Percentiles rank a stretch among this genome's conserved stretches.
Conservation (phyloP, 2,329 filamentous ascomycete genomes). For the Hypoxylon sp. region DNA sequence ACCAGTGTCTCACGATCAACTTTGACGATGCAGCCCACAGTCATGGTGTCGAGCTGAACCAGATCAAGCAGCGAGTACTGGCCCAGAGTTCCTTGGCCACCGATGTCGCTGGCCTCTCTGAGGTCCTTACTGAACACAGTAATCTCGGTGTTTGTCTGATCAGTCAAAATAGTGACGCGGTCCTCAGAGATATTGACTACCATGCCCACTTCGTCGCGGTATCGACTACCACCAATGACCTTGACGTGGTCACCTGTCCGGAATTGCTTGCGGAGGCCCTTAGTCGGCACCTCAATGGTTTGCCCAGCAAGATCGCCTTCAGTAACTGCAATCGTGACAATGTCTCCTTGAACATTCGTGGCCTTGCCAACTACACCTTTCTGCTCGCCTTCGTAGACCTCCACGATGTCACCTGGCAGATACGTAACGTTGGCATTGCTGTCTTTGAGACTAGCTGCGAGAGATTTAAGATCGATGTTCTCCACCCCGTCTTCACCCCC, state of each 20-base stretch:
- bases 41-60: constrained; percentile 92
- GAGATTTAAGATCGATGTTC: constrained; percentile 90
- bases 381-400: constrained; percentile 96
- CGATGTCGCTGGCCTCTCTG: constrained; percentile 91
- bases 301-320: constrained; percentile 87
- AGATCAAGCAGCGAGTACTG: constrained; percentile 94
- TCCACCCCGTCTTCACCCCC: constrained; percentile 93
- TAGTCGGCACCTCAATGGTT: constrained; percentile 91
- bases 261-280: constrained; percentile 93
- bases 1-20: constrained; percentile 94
- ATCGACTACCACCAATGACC: constrained; percentile 95
- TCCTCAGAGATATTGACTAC: constrained; percentile 95
- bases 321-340: constrained; percentile 88
- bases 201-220: constrained; percentile 95
- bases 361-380: constrained; percentile 90
- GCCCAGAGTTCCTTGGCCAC: constrained; percentile 85
- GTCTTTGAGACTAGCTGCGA: constrained; percentile 91
- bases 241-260: constrained; percentile 96
- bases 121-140: constrained; percentile 98
- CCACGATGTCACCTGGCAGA: constrained; percentile 93
- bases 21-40: constrained; percentile 93
- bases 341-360: constrained; percentile 88
- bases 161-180: constrained; percentile 90
- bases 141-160: constrained; percentile 93
- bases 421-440: constrained; percentile 86